Evolutionary conservation across 345 rosid genomes (phyloP).

Genomic region (Hibiscus trionum): DNA sequence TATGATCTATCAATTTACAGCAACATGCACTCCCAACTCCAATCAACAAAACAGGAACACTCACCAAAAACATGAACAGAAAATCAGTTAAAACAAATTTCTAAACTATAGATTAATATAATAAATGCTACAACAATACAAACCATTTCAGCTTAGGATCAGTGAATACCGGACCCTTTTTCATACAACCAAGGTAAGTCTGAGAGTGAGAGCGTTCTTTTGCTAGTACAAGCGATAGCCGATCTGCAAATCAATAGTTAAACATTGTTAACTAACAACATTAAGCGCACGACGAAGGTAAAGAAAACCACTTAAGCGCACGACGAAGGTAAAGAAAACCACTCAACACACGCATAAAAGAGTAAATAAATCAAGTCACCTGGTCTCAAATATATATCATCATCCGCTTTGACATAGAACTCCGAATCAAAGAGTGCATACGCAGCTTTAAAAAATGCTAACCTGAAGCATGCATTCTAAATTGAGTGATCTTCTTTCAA

Average conservation of each 20-base stretch:
- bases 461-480: slow-evolving; percentile 30
- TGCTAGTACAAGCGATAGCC: neutral
- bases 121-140: neutral
- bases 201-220: neutral
- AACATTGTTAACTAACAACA: neutral
- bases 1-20: too few relatives aligned
- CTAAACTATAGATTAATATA: too few relatives aligned
- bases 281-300: neutral
- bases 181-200: neutral
- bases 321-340: neutral
- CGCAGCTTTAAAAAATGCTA: slow-evolving; percentile 85
- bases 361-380: neutral
- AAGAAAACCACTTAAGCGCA: neutral
- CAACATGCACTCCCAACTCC: too few relatives aligned
- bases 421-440: slow-evolving; percentile 73
- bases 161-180: neutral
- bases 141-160: neutral
- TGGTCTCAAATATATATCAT: slow-evolving; percentile 38
- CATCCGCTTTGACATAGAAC: slow-evolving; percentile 93
- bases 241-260: neutral
- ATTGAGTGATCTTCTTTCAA: neutral
- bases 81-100: too few relatives aligned
- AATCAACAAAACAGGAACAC: too few relatives aligned
- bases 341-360: neutral
- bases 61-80: too few relatives aligned